These are phyloP conservation scores for Lineolata rhizophorae DNA, from an alignment of 495 filamentous ascomycete species.

Conservation along the genomic window DNA sequence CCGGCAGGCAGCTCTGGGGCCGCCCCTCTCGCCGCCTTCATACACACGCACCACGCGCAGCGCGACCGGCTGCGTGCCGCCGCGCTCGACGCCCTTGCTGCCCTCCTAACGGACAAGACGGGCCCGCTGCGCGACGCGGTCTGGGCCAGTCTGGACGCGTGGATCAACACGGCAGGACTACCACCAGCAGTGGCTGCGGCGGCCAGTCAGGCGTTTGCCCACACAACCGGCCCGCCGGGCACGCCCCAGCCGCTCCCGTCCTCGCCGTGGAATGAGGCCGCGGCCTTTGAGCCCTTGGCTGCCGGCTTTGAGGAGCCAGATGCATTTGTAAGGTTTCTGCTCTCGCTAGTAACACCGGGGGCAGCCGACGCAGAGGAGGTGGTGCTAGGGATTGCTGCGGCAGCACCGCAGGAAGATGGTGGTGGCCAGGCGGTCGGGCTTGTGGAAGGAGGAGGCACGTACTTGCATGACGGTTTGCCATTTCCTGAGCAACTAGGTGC, in stretches of 20 bases:
- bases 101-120: slow-evolving; percentile 43
- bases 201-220: slow-evolving; percentile 8
- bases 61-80: slow-evolving; percentile 63
- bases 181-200: too few species aligned
- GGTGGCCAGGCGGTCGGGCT: too few species aligned
- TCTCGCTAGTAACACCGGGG: slow-evolving; percentile 40
- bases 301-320: slow-evolving; percentile 59
- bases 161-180: slow-evolving; percentile 30
- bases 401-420: too few species aligned
- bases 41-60: too few species aligned
- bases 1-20: slow-evolving; percentile 40
- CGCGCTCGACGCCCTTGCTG: slow-evolving; percentile 44
- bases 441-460: too few species aligned
- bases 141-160: slow-evolving; percentile 52
- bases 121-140: slow-evolving; percentile 34
- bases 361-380: slow-evolving; percentile 21
- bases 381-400: too few species aligned
- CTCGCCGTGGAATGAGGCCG: slow-evolving; percentile 25
- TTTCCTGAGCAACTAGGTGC: slow-evolving; percentile 80
- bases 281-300: slow-evolving; percentile 33
- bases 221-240: slow-evolving; percentile 4
- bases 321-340: slow-evolving; percentile 56
- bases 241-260: slow-evolving; percentile 9
- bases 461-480: slow-evolving; percentile 50
- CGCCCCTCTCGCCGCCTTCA: too few species aligned